Conservation (phyloP, 2,329 filamentous ascomycete genomes). For the Tolypocladium tundrense region DNA sequence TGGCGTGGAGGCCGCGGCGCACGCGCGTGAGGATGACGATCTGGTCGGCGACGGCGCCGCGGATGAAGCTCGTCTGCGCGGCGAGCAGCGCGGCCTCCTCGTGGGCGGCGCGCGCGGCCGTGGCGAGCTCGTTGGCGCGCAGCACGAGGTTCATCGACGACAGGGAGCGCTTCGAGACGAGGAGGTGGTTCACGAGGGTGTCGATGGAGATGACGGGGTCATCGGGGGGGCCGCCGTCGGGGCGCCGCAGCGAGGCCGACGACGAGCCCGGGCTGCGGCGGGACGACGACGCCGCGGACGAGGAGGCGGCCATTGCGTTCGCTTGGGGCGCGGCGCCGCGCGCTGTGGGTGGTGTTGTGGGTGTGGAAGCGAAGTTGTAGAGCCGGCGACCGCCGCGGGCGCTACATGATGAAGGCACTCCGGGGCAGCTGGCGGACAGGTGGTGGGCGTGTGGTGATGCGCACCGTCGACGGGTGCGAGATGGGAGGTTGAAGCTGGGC, state of each 20-base stretch:
- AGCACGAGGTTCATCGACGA: constrained; percentile 75
- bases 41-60: constrained; percentile 49
- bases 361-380: neutral
- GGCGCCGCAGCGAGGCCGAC: constrained; percentile 20
- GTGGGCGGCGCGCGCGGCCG: constrained; percentile 60
- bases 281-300: constrained; percentile 20
- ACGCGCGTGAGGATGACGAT: constrained; percentile 40
- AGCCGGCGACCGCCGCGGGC: neutral
- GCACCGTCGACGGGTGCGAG: neutral
- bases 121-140: constrained; percentile 79
- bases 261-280: constrained; percentile 27
- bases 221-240: constrained; percentile 12
- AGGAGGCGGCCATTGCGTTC: constrained; percentile 21
- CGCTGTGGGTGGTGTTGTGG: neutral
- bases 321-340: neutral
- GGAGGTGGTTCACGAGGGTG: constrained; percentile 70
- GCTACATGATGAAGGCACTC: constrained; percentile 2
- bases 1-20: constrained; percentile 38
- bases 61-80: constrained; percentile 59
- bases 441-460: neutral
- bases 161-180: constrained; percentile 79
- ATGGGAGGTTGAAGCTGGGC: neutral
- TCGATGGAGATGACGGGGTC: constrained; percentile 43
- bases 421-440: neutral
- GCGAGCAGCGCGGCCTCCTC: constrained; percentile 69